Evolutionary conservation across 1,139 yeast species (phyloP).

Genomic region (Diutina pseudorugosa): DNA sequence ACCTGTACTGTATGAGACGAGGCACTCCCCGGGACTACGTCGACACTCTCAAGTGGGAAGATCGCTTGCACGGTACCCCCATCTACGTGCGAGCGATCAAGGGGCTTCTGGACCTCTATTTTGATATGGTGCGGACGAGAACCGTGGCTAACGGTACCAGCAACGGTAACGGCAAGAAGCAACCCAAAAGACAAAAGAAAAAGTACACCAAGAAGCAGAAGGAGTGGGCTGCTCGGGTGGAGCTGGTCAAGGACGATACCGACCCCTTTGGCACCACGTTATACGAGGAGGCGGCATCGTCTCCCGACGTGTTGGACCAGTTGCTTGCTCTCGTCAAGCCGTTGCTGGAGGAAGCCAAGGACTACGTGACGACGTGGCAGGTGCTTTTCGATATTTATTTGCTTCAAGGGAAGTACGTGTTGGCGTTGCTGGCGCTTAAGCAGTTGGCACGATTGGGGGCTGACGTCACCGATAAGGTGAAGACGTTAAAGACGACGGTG

Average conservation of each 20-base stretch:
- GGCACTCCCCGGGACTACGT: constrained; percentile 84
- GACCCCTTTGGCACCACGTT: constrained; percentile 39
- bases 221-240: constrained; percentile 28
- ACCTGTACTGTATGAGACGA: constrained; percentile 78
- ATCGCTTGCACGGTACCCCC: constrained; percentile 55
- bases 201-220: constrained; percentile 13
- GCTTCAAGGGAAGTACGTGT: constrained; percentile 30
- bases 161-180: constrained; percentile 23
- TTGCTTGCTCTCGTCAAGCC: constrained; percentile 20
- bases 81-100: constrained; percentile 56
- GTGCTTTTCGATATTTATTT: constrained; percentile 27
- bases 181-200: constrained; percentile 15
- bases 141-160: constrained; percentile 9
- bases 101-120: constrained; percentile 52
- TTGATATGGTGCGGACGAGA: constrained; percentile 27
- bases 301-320: constrained; percentile 15
- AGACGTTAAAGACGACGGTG: constrained; percentile 15
- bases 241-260: constrained; percentile 30
- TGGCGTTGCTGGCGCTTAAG: constrained; percentile 33
- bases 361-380: constrained; percentile 23
- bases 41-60: constrained; percentile 73
- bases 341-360: constrained; percentile 23
- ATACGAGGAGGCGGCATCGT: constrained; percentile 15
- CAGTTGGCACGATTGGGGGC: constrained; percentile 21
- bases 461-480: constrained; percentile 17